Evolutionary conservation across 805 yeast genomes (phyloP), one percentile per base, ranked within the genome.

Genomic region (Saccharomycopsis fodiens): DNA sequence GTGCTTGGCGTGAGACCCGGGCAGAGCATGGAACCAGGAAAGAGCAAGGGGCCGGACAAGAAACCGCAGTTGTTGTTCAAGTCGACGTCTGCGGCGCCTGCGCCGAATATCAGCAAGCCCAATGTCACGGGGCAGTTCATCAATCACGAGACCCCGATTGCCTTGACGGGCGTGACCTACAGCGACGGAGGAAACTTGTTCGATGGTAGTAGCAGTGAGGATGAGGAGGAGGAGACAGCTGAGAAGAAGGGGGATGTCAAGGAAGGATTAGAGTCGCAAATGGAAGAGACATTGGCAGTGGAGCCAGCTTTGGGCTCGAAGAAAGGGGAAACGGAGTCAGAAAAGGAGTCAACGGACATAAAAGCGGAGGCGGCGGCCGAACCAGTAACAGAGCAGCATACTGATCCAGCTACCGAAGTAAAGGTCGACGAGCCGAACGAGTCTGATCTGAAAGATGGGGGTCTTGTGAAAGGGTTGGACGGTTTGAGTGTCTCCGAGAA

Each of bases 91-190:
- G 41, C n/a, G 5, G 25, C 43, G 15, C 43, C 43, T 13, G 36
- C 13, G n/a, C 10, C 35, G 10, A 15, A 27, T 15, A 23, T 40
- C 20, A 40, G 43, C 22, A 40, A 40, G 22, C 43, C 30, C 17
- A 40, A 32, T n/a, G 43, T 40, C 22, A 5, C 43, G 13, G 43
- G 43, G 4, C 27, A 12, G 25, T 40, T 20, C 30, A 27, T 40
- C 36, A 23, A 22, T 15, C 35, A 27, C 20, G 43, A 40, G 16
- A 5, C 17, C 8, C 20, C 20, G 36, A 32, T 15, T 10, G 6
- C 29, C 10, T 32, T 32, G 36, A 32, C 20, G 8, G 36, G 36
- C 6, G 36, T 32, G 10, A 32, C 36, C 20, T 32, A 32, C 20
- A 17, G 36, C 15, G 29, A 25, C 10, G 36, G 20, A 32, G 36